A percentile compares a stretch with the other conserved stretches of the same genome.
phyloP scores from a whole-genome alignment of 2,329 filamentous ascomycete genomes.

The Ustulina deusta region DNA sequence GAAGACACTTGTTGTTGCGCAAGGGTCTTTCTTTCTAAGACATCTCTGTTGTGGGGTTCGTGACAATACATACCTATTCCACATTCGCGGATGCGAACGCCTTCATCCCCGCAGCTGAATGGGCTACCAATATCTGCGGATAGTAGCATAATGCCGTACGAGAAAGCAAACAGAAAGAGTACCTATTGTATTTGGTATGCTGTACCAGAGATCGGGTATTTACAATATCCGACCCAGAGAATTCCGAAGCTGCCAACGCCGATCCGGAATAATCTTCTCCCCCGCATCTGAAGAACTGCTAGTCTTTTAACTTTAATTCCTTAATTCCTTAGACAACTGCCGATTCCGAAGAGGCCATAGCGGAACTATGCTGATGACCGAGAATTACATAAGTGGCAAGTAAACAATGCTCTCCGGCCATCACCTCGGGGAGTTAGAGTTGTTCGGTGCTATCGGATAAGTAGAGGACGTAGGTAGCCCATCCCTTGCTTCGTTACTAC shows the following conservation, averaged over 20 bases:
- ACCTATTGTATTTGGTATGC: no score
- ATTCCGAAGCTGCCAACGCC: not conserved
- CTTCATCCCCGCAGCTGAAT: no score
- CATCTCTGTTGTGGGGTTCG: no score
- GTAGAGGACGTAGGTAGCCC: constrained; percentile 13
- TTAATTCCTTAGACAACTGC: constrained; percentile 40
- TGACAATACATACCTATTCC: no score
- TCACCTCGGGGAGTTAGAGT: not conserved
- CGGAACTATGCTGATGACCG: constrained; percentile 40
- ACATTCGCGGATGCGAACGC: no score
- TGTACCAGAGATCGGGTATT: no score
- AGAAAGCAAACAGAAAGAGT: no score
- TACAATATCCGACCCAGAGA: not conserved
- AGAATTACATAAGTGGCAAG: constrained; percentile 47
- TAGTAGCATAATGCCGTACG: no score
- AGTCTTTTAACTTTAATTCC: constrained; percentile 1
- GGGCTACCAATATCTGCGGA: no score
- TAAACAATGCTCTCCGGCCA: constrained; percentile 1
- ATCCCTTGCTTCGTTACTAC: not conserved
- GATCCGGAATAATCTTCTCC: constrained; percentile 43
- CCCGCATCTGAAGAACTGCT: constrained; percentile 13
- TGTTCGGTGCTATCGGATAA: constrained; percentile 8
- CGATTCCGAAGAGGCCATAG: constrained; percentile 35
- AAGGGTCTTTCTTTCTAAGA: no score
- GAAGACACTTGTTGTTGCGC: no score